A percentile compares a stretch with the other conserved stretches of the same genome.
phyloP scores from a whole-genome alignment of 1,284 basidiomycete genomes.

The Leccinum huronense region DNA sequence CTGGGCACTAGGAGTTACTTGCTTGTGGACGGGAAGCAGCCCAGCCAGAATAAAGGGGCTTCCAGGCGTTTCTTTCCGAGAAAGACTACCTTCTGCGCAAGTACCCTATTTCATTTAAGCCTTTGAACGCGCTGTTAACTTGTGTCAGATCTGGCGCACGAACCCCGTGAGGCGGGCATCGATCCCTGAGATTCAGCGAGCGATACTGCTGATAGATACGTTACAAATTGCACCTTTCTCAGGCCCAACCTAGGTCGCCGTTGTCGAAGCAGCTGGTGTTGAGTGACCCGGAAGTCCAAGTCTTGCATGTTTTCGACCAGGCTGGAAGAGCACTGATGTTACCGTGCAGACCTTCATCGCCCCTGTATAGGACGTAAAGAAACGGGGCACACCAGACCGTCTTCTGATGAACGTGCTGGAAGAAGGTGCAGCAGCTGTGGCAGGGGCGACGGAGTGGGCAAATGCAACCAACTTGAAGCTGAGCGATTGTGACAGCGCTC shows the following conservation, averaged over 20 bases:
- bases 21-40: slow-evolving; percentile 87
- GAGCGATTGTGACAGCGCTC: background rate
- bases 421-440: background rate
- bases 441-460: background rate
- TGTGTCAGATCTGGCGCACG: slow-evolving; percentile 57
- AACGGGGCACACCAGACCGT: background rate
- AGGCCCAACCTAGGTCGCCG: slow-evolving; percentile 15
- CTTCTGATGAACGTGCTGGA: background rate
- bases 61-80: slow-evolving; percentile 63
- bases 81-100: slow-evolving; percentile 63
- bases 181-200: slow-evolving; percentile 58
- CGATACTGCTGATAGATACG: slow-evolving; percentile 55
- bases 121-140: slow-evolving; percentile 46
- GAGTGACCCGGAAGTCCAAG: slow-evolving; percentile 19
- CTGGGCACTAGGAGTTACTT: slow-evolving; percentile 78
- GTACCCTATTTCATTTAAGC: slow-evolving; percentile 61
- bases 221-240: slow-evolving; percentile 55
- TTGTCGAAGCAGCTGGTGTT: slow-evolving; percentile 16
- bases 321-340: background rate
- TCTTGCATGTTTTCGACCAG: no score
- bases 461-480: background rate
- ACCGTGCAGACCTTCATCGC: slow-evolving; percentile 18
- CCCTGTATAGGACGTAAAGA: background rate
- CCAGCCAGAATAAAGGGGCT: slow-evolving; percentile 68
- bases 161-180: slow-evolving; percentile 53